Base-by-base conservation (phyloP, 768 basidiomycete genomes). In the Kondoa subrosea region DNA sequence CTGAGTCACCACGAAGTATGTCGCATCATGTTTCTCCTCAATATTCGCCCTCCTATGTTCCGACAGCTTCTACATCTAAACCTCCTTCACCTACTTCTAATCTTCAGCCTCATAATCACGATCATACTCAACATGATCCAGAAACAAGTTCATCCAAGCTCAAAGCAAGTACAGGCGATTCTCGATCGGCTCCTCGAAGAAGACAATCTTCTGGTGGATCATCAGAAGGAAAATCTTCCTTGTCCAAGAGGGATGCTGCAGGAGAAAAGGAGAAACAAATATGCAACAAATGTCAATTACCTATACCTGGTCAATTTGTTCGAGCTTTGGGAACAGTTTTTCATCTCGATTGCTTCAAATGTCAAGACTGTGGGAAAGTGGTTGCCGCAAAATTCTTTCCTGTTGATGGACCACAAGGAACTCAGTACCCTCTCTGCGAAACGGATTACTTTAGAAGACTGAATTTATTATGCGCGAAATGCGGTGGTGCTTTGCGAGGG, bases 311-410 rank as follows among this genome's bases (percentile, higher is more conserved):
- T 15, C 91, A 92, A 60, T 97, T 96, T 78, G 95, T 99, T 34
- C 84, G 95, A 68, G 95, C 95, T 0, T 80, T 99, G 64, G 87
- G 88, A 68, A 87, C 88, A 0, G 90, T 96, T 27, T 97, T 86
- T 76, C 95, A 99, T 78, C 78, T 97, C n/a, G 88, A 89, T 73
- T 99, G 95, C 80, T 99, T 99, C 83, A 88, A 89, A 75, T 99
- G 95, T 81, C 83, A 96, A 93, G 95, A 99, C 76, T 99, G 95
- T 75, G 87, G 89, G 73, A 86, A 87, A 74, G 88, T 96, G 60
- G 95, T 99, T 57, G 95, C 95, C 31, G 88, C 88, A 69, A 99
- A 97, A 77, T 99, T 99, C 81, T 99, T 99, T 78, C 93, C 95
- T 25, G 89, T 97, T 74, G 93, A 97, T 75, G 89, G 90, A 0